phyloP scores from a whole-genome alignment of 371 early-diverging fungal genomes.

The Mortierella sp. region DNA sequence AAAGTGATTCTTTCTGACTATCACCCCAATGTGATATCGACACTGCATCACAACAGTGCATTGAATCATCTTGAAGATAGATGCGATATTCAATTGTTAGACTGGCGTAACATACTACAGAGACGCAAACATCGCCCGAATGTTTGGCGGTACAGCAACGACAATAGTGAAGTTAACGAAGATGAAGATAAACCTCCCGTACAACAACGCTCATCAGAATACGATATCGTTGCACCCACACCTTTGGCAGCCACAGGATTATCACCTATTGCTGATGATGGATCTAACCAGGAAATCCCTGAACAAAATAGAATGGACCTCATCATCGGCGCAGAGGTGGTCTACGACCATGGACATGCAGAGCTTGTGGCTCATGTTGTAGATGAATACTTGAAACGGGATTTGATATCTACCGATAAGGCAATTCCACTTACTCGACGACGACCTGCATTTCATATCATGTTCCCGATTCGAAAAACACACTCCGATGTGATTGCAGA shows the following conservation, averaged over 20 bases:
- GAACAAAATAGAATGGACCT: conserved; percentile 38
- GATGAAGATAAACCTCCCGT: not conserved
- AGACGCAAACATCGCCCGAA: conserved; percentile 27
- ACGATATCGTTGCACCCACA: conserved; percentile 18
- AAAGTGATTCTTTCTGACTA: conserved; percentile 51
- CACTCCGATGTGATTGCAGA: conserved; percentile 55
- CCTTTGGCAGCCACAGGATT: not conserved
- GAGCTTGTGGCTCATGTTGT: conserved; percentile 53
- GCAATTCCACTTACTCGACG: conserved; percentile 18
- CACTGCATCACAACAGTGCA: conserved; percentile 31
- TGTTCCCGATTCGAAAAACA: conserved; percentile 53
- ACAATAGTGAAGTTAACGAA: not conserved
- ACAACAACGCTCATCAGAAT: conserved; percentile 23
- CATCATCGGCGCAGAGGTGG: conserved; percentile 52
- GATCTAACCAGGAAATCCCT: conserved; percentile 5
- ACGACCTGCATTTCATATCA: conserved; percentile 53
- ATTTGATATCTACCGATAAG: conserved; percentile 22
- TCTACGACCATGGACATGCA: conserved; percentile 55
- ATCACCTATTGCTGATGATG: not conserved
- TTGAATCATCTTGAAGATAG: conserved; percentile 39
- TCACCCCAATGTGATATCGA: conserved; percentile 47
- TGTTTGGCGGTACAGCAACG: not conserved
- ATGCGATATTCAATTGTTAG: conserved; percentile 39
- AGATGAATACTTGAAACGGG: conserved; percentile 46
- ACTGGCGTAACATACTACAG: conserved; percentile 45